Percentiles rank a stretch among this genome's conserved stretches.
Conservation (phyloP, 495 filamentous ascomycete species). For the Penicillium turbatum region DNA sequence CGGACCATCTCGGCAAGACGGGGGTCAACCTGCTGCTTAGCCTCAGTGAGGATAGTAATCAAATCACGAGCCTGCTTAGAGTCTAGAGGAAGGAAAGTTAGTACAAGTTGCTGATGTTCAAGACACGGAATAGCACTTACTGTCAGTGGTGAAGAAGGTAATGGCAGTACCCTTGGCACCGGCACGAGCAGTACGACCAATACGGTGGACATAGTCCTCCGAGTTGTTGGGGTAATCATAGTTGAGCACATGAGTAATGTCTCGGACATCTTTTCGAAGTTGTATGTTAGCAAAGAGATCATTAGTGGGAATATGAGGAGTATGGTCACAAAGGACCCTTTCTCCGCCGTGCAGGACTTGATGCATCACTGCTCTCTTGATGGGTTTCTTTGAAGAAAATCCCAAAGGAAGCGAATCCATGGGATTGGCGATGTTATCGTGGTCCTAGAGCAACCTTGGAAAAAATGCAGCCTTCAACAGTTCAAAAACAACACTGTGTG, state of each 20-base stretch:
- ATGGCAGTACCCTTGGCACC: conserved; percentile 86
- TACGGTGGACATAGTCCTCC: conserved; percentile 97
- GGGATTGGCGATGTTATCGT: conserved; percentile 56
- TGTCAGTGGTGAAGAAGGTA: conserved; percentile 97
- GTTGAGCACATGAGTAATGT: conserved; percentile 99
- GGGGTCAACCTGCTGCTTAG: conserved; percentile 98
- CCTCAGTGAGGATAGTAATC: conserved; percentile 84
- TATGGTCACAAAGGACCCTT: conserved; percentile 49
- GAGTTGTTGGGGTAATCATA: conserved; percentile 99
- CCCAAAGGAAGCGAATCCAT: conserved; percentile 47
- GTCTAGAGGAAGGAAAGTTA: conserved; percentile 51
- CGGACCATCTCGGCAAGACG: conserved; percentile 93
- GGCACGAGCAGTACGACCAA: conserved; percentile 89
- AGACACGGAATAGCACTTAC: conserved; percentile 53
- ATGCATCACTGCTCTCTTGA: conserved; percentile 67
- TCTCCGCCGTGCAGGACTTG: conserved; percentile 60
- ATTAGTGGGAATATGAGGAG: conserved; percentile 43
- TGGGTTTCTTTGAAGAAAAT: conserved; percentile 56
- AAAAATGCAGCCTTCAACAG: conserved; percentile 58
- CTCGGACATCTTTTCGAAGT: conserved; percentile 94
- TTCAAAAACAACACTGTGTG: conserved; percentile 57
- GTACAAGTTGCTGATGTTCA: conserved; percentile 27
- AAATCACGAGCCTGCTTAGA: conserved; percentile 97
- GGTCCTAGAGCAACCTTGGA: conserved; percentile 66
- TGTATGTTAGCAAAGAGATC: conserved; percentile 71